phyloP scores from a whole-genome alignment of 805 yeast genomes.

The Suhomyces xylopsoci region DNA sequence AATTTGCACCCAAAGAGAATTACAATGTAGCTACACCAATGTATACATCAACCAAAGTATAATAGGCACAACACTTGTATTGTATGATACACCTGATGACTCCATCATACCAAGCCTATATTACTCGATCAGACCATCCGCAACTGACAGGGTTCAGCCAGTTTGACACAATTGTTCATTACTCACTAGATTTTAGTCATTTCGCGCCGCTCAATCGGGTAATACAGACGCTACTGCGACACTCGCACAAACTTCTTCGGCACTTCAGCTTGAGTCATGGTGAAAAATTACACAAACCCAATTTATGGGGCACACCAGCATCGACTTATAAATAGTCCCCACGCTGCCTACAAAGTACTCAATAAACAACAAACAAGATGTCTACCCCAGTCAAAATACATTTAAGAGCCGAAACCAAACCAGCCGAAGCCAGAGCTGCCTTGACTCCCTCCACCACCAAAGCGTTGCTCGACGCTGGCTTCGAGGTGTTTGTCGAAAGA shows the following conservation, averaged over 20 bases:
- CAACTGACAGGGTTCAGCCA: no score
- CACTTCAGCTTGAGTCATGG: constrained; percentile 1
- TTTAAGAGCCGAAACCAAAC: constrained; percentile 95
- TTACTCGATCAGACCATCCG: no score
- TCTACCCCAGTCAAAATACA: constrained; percentile 61
- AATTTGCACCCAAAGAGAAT: no score
- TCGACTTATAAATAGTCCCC: background rate
- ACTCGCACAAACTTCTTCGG: background rate
- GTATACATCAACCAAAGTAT: no score
- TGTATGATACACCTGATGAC: no score
- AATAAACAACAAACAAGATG: constrained; percentile 2
- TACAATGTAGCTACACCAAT: no score
- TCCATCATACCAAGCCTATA: no score
- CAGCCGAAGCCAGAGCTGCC: constrained; percentile 96
- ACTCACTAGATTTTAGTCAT: background rate
- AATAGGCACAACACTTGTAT: no score
- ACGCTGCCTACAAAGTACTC: background rate
- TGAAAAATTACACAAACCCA: constrained; percentile 3
- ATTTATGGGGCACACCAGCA: background rate
- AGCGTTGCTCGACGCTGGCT: constrained; percentile 80
- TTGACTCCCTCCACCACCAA: constrained; percentile 90
- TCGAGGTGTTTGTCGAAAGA: constrained; percentile 84
- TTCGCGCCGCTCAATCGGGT: background rate
- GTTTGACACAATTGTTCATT: background rate
- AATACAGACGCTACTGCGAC: background rate